These are phyloP conservation scores for Thalassiosira hispida DNA, from an alignment of 352 stramenopile genomes.

Conservation along the genomic window DNA sequence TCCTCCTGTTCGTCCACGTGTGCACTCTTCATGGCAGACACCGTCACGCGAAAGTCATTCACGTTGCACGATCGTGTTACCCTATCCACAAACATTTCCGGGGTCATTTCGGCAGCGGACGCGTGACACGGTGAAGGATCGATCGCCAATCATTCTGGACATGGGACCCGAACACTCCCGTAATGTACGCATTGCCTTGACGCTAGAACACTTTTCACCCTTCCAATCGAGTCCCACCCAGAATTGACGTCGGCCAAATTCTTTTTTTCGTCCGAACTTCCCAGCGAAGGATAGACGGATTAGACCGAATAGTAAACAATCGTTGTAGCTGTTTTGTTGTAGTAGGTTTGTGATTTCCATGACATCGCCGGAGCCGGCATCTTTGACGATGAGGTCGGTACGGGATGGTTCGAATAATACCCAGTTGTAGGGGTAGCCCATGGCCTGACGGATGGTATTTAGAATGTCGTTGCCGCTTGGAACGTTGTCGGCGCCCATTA, in stretches of 20 bases:
- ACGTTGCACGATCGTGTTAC: constrained; percentile 43
- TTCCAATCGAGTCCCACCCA: constrained; percentile 41
- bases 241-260: constrained; percentile 29
- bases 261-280: no score
- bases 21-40: constrained; percentile 25
- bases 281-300: constrained; percentile 31
- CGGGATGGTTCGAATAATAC: constrained; percentile 34
- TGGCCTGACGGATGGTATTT: constrained; percentile 17
- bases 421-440: constrained; percentile 44
- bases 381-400: constrained; percentile 29
- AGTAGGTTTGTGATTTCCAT: constrained; percentile 39
- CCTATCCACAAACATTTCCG: constrained; percentile 24
- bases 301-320: constrained; percentile 39
- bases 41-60: constrained; percentile 24
- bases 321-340: constrained; percentile 28
- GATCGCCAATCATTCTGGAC: constrained; percentile 37
- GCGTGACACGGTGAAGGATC: constrained; percentile 34
- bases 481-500: constrained; percentile 9
- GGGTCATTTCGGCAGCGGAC: constrained; percentile 24
- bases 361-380: constrained; percentile 39
- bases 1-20: constrained; percentile 38
- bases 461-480: constrained; percentile 26
- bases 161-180: constrained; percentile 16
- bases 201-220: constrained; percentile 26
- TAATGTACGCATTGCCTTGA: constrained; percentile 23